These are phyloP conservation scores for Ascochyta rabiei DNA, from an alignment of 2,329 filamentous ascomycete genomes.

Conservation along the genomic window DNA sequence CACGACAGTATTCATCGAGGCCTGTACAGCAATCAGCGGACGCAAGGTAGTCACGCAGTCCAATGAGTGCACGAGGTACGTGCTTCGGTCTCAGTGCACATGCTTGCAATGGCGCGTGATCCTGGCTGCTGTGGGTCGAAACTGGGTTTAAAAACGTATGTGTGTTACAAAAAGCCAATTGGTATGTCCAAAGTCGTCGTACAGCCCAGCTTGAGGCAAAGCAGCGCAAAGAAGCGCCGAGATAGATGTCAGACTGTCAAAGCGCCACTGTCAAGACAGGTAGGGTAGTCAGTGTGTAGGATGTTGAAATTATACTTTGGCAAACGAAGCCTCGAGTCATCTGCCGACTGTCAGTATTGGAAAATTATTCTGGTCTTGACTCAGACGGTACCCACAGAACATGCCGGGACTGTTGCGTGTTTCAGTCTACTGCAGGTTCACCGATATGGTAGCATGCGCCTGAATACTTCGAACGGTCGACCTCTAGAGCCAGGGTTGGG, in stretches of 20 bases:
- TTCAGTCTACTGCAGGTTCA: conserved; percentile 33
- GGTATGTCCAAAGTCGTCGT: no score
- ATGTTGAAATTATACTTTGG: not conserved
- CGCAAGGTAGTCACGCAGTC: no score
- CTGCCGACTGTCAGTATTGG: not conserved
- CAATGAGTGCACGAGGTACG: no score
- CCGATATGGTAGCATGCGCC: not conserved
- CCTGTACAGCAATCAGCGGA: no score
- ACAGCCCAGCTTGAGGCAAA: no score
- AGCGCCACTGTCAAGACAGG: not conserved
- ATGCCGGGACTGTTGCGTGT: conserved; percentile 2
- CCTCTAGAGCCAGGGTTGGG: not conserved
- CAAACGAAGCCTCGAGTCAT: not conserved
- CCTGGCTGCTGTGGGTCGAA: not conserved
- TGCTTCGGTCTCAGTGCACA: no score
- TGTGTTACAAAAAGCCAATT: not conserved
- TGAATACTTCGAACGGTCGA: not conserved
- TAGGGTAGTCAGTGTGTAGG: not conserved
- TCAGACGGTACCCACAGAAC: not conserved
- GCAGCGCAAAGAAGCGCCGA: no score
- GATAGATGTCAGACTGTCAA: no score
- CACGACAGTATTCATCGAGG: no score
- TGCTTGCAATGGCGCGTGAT: not conserved
- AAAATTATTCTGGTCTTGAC: not conserved
- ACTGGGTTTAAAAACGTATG: not conserved